Conservation (phyloP, 352 stramenopile species). For the Hyaloperonospora arabidopsidis region DNA sequence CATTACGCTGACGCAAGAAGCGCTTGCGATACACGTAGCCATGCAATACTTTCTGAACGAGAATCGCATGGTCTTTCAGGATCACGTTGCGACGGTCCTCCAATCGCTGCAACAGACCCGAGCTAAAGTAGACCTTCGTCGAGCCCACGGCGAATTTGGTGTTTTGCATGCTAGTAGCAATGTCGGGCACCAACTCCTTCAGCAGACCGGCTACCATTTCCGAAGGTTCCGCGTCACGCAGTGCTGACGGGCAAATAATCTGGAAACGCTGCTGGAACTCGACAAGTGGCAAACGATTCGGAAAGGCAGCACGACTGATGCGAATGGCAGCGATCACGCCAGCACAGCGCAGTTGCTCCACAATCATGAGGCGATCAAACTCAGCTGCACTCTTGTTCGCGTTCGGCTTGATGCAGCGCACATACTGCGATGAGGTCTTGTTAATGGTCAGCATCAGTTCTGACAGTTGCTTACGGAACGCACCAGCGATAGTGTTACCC, state of each 20-base stretch:
- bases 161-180: slow-evolving; percentile 61
- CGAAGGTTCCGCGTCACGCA: slow-evolving; percentile 42
- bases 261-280: slow-evolving; percentile 79
- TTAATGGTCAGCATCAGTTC: slow-evolving; percentile 85
- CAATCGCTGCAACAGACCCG: slow-evolving; percentile 85
- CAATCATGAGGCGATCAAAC: slow-evolving; percentile 84
- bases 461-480: slow-evolving; percentile 81
- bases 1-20: slow-evolving; percentile 38
- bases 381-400: slow-evolving; percentile 73
- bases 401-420: slow-evolving; percentile 90
- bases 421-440: slow-evolving; percentile 83
- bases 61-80: slow-evolving; percentile 61
- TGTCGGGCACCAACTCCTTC: slow-evolving; percentile 61
- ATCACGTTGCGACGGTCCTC: slow-evolving; percentile 81
- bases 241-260: slow-evolving; percentile 69
- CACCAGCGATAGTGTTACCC: slow-evolving; percentile 71
- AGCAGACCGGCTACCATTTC: slow-evolving; percentile 75
- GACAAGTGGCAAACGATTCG: slow-evolving; percentile 86
- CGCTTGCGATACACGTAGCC: slow-evolving; percentile 48
- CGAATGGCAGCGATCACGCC: slow-evolving; percentile 86
- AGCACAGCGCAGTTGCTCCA: slow-evolving; percentile 84
- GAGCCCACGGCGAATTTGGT: slow-evolving; percentile 70
- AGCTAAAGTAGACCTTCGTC: slow-evolving; percentile 82
- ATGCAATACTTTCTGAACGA: slow-evolving; percentile 71
- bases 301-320: slow-evolving; percentile 82